Evolutionary conservation across 1,139 yeast genomes (phyloP).

Genomic region (Taphrina pruni): DNA sequence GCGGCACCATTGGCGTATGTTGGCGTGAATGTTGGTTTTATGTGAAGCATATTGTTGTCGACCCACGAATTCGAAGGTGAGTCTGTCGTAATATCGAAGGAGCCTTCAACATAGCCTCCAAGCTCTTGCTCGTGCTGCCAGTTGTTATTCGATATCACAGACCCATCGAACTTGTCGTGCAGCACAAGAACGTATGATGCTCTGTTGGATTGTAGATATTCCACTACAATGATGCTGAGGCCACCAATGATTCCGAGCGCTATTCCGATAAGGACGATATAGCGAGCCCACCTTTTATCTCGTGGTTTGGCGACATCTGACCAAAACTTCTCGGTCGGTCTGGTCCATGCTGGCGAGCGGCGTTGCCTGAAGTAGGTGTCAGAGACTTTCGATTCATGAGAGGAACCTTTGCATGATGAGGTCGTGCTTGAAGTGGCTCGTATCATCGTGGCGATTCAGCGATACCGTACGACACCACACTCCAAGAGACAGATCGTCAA

Average conservation of each 20-base stretch:
- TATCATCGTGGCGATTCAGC: not conserved
- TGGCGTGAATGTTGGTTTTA: constrained; percentile 43
- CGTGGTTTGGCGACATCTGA: not conserved
- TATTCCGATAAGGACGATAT: constrained; percentile 25
- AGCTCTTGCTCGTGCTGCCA: constrained; percentile 43
- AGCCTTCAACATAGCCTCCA: constrained; percentile 45
- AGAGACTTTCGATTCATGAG: not conserved
- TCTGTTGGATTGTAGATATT: constrained; percentile 40
- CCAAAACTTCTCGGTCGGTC: constrained; percentile 10
- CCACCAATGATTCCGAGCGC: not conserved
- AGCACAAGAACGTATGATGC: constrained; percentile 21
- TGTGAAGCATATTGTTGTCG: constrained; percentile 42
- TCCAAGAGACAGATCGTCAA: too few species aligned
- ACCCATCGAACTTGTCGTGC: constrained; percentile 19
- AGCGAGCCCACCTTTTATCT: constrained; percentile 27
- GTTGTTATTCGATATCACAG: constrained; percentile 19
- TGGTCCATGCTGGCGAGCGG: constrained; percentile 2
- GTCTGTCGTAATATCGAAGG: constrained; percentile 44
- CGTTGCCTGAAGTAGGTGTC: constrained; percentile 9
- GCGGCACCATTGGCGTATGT: constrained; percentile 40
- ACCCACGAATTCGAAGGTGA: constrained; percentile 42
- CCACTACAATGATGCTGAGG: constrained; percentile 40
- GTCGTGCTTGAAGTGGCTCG: not conserved
- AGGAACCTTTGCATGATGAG: not conserved
- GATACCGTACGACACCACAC: not conserved